Percentiles rank a stretch among this genome's conserved stretches.
These are phyloP conservation scores for Lophiostoma macrostomum DNA, from an alignment of 495 filamentous ascomycete species.

Conservation along the genomic window DNA sequence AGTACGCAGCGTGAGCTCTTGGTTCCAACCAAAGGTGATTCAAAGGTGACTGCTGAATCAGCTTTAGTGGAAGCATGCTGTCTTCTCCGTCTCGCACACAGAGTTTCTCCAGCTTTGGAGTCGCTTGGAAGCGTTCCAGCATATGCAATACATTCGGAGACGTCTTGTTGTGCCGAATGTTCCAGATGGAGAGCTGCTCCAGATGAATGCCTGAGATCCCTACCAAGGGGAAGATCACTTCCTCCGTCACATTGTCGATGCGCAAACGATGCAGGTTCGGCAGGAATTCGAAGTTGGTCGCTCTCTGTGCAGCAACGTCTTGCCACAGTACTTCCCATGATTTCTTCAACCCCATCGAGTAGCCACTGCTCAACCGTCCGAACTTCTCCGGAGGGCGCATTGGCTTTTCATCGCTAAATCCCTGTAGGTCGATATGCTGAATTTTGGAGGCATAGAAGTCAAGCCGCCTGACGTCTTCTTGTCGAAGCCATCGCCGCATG, in stretches of 20 bases:
- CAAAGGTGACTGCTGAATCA: background rate
- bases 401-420: too few species aligned
- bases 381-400: too few species aligned
- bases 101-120: background rate
- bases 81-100: background rate
- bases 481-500: background rate
- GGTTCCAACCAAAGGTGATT: slow-evolving; percentile 1
- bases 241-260: background rate
- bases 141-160: background rate
- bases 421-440: too few species aligned
- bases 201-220: background rate
- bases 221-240: background rate
- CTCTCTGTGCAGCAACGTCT: background rate
- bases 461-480: background rate
- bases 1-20: background rate
- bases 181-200: background rate
- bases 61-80: background rate
- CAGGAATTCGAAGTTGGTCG: background rate
- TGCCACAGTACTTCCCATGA: background rate
- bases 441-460: background rate
- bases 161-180: background rate
- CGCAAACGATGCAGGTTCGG: background rate
- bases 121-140: background rate
- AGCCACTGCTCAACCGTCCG: too few species aligned
- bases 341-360: too few species aligned